These are phyloP conservation scores for Epichloe gansuensis DNA, from an alignment of 2,329 filamentous ascomycete species.

Conservation along the genomic window DNA sequence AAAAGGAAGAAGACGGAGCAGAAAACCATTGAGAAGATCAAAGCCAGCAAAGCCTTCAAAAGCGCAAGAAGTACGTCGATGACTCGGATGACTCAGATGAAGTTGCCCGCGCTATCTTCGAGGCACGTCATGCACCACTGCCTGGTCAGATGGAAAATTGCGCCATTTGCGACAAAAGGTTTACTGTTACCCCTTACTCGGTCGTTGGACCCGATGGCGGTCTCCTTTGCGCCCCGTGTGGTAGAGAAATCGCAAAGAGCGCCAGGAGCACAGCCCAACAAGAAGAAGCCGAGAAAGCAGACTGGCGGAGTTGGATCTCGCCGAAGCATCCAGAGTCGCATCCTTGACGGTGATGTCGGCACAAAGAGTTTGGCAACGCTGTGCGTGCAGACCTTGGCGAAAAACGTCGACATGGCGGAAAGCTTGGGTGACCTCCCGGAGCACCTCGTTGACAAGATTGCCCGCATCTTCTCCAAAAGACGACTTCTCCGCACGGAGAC, in stretches of 20 bases:
- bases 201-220: conserved; percentile 72
- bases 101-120: conserved; percentile 35
- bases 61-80: conserved; percentile 29
- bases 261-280: conserved; percentile 24
- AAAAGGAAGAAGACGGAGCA: conserved; percentile 35
- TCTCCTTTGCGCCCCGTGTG: conserved; percentile 73
- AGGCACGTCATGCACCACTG: conserved; percentile 38
- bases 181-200: conserved; percentile 86
- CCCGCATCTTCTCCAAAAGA: conserved; percentile 47
- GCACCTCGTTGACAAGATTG: conserved; percentile 44
- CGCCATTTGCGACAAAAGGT: conserved; percentile 72
- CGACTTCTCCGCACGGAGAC: conserved; percentile 43
- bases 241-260: conserved; percentile 57
- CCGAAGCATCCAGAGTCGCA: conserved; percentile 69
- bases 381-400: conserved; percentile 50
- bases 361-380: conserved; percentile 56
- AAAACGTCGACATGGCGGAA: conserved; percentile 50
- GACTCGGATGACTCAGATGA: conserved; percentile 38
- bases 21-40: conserved; percentile 48
- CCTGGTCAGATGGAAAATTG: conserved; percentile 86
- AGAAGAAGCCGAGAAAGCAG: conserved; percentile 36
- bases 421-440: conserved; percentile 48
- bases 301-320: conserved; percentile 46
- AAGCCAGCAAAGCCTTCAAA: conserved; percentile 47
- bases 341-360: conserved; percentile 65